Evolutionary conservation across 306 rosid genomes (phyloP), one percentile per base, ranked within the genome.

Genomic region (Casuarina glauca): DNA sequence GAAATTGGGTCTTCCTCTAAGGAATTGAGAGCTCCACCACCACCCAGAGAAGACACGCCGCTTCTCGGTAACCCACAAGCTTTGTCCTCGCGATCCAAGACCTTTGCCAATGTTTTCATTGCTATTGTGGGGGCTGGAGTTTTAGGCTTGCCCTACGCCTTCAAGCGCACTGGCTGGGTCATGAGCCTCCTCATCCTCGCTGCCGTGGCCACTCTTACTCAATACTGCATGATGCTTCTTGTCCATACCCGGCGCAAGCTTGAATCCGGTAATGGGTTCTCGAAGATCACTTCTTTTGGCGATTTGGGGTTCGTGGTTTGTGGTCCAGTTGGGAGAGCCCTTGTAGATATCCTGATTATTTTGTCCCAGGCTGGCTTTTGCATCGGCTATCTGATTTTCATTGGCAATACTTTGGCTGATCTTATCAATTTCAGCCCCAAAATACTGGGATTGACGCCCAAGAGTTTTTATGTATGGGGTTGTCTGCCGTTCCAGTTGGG

Each of bases 41-140:
- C 84, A 19, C 80, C 85, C 61, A 70, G 86, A 15, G 90, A 88
- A 58, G 81, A 84, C 69, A 84, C 88, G 13, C 87, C 92, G 3
- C 87, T 88, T 68, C 52, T 84, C 53, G 85, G 85, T 39, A 68
- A 45, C n/a, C 20, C 53, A 8, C 69, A 58, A 52, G 75, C 83
- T 1, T 58, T 80, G 3, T 88, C 90, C 1, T 88, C 92, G 9
- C 76, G 55, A 60, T 60, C 77, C 60, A 88, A 88, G 82, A 86
- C 90, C 32, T 88, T 88, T 62, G 90, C 92, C 58, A 88, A 88
- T 54, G 90, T 88, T 50, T 86, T 88, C 76, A 88, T 88, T 68
- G 89, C 90, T 20, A 73, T 84, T 43, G 90, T 88, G 10, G 90
- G 92, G 6, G 89, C 88, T 19, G 92, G 92, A 2, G 90, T 88